Conservation (phyloP, 345 rosid genomes). For the Reutealis trisperma region DNA sequence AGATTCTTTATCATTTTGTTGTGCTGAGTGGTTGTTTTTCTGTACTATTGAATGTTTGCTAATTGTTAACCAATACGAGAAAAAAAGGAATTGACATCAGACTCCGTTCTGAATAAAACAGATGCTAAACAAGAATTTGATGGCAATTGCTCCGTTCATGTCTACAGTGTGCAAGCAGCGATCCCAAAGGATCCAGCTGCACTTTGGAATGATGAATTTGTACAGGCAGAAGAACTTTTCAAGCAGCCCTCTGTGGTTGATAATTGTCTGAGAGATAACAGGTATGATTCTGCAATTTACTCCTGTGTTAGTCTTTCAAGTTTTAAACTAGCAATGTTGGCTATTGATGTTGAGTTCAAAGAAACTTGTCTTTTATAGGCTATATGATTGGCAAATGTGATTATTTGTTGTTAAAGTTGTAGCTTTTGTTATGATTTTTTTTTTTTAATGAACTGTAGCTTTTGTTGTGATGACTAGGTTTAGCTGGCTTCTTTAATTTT, state of each 20-base stretch:
- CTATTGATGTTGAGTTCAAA: background rate
- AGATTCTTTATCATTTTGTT: background rate
- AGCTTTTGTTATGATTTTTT: background rate
- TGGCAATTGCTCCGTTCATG: slow-evolving; percentile 61
- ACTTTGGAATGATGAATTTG: slow-evolving; percentile 83
- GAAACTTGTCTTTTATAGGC: background rate
- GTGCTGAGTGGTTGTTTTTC: background rate
- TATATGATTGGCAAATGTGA: background rate
- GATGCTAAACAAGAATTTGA: slow-evolving; percentile 77
- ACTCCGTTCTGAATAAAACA: slow-evolving; percentile 33
- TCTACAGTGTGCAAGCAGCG: slow-evolving; percentile 84
- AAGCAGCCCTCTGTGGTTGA: slow-evolving; percentile 50
- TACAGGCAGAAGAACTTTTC: slow-evolving; percentile 88
- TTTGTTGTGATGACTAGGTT: background rate
- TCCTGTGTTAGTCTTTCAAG: background rate
- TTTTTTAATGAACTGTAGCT: too few species aligned
- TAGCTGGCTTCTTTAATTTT: background rate
- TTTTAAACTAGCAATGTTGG: background rate
- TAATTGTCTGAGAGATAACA: slow-evolving; percentile 90
- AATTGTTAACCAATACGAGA: background rate
- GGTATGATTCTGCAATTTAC: slow-evolving; percentile 41
- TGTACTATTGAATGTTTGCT: background rate
- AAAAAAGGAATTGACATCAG: slow-evolving; percentile 3
- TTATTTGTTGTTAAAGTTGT: background rate
- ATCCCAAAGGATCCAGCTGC: slow-evolving; percentile 81